These are phyloP conservation scores for Aspergillus asperescens DNA, from an alignment of 495 filamentous ascomycete genomes.

Conservation along the genomic window DNA sequence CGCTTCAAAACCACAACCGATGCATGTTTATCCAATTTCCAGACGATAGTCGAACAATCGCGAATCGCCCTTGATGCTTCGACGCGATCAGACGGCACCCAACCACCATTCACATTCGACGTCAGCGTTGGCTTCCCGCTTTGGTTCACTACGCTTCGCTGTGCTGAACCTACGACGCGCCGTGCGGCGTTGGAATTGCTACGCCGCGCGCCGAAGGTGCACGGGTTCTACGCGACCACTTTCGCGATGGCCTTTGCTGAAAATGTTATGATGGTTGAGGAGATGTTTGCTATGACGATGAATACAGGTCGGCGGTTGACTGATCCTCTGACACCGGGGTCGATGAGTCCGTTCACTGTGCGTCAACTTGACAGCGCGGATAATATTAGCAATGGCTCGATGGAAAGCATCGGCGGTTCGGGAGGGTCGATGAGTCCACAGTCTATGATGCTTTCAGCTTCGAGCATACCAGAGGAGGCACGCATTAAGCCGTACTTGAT, in stretches of 20 bases:
- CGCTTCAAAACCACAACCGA: slow-evolving; percentile 21
- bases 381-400: background rate
- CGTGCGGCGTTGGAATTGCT: slow-evolving; percentile 28
- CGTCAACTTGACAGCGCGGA: background rate
- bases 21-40: slow-evolving; percentile 23
- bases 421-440: too few relatives aligned
- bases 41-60: slow-evolving; percentile 28
- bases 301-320: background rate
- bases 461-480: background rate
- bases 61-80: slow-evolving; percentile 16
- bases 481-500: background rate
- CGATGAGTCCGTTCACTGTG: background rate
- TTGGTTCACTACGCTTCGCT: slow-evolving; percentile 29
- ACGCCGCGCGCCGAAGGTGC: slow-evolving; percentile 22
- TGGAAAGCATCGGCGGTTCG: background rate
- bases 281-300: slow-evolving; percentile 14
- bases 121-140: slow-evolving; percentile 32
- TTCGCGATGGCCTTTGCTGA: slow-evolving; percentile 13
- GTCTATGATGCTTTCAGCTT: too few relatives aligned
- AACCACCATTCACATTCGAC: slow-evolving; percentile 37
- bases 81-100: slow-evolving; percentile 17
- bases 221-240: slow-evolving; percentile 24
- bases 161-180: slow-evolving; percentile 28
- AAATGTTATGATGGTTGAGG: slow-evolving; percentile 29
- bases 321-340: background rate